Conservation (phyloP, 2,329 filamentous ascomycete species). For the Helminthosporium solani region DNA sequence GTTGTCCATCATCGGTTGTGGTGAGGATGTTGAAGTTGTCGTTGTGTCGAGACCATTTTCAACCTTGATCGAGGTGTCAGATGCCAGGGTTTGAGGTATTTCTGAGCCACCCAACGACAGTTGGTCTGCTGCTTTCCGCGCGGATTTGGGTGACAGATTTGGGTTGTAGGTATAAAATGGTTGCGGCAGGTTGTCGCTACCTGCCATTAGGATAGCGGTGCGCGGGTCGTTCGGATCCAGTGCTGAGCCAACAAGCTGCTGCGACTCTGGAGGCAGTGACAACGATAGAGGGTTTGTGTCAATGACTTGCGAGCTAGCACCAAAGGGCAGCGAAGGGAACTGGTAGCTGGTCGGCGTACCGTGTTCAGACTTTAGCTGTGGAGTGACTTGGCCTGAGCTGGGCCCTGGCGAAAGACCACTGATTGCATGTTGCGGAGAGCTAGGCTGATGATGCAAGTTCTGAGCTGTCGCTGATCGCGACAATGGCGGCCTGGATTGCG, state of each 20-base stretch:
- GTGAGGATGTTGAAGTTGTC: not conserved
- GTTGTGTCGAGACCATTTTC: not conserved
- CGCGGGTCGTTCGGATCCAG: constrained; percentile 50
- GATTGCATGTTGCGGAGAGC: constrained; percentile 23
- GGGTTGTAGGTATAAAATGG: constrained; percentile 49
- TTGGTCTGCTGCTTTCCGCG: constrained; percentile 5
- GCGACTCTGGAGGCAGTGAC: constrained; percentile 54
- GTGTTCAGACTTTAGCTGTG: constrained; percentile 20
- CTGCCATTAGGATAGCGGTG: constrained; percentile 50
- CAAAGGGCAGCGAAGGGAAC: constrained; percentile 17
- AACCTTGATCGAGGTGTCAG: constrained; percentile 4
- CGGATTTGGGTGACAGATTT: constrained; percentile 39
- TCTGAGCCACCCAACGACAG: not conserved
- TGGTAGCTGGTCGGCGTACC: constrained; percentile 10
- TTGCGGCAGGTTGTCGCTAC: constrained; percentile 45
- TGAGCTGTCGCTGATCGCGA: constrained; percentile 24
- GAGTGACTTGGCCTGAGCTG: constrained; percentile 24
- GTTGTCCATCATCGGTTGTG: constrained; percentile 2
- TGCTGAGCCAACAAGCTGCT: constrained; percentile 53
- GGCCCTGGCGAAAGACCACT: constrained; percentile 16
- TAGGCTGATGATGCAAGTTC: constrained; percentile 22
- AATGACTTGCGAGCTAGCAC: constrained; percentile 27
- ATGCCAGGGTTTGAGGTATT: constrained; percentile 7
- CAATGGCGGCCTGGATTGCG: constrained; percentile 16
- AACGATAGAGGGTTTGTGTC: constrained; percentile 50